Evolutionary conservation across 1,284 basidiomycete genomes (phyloP).

Genomic region (Ceratobasidium sp.): DNA sequence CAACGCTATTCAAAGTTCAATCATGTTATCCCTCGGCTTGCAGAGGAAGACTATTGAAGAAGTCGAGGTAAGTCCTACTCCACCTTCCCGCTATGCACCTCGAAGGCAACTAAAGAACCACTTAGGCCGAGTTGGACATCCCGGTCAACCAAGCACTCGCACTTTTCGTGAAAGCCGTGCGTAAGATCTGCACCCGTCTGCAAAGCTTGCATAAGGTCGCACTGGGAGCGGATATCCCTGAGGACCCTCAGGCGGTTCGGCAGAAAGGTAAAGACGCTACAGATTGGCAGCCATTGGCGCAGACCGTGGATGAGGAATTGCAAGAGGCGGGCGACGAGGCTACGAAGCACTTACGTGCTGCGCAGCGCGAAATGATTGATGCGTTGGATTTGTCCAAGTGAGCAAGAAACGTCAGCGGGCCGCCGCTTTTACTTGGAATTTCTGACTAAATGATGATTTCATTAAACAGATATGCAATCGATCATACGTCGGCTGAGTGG

Average conservation of each 20-base stretch:
- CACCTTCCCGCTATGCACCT: neutral
- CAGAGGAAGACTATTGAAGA: slow-evolving; percentile 94
- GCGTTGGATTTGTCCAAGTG: slow-evolving; percentile 87
- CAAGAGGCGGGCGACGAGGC: slow-evolving; percentile 75
- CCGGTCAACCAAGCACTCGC: slow-evolving; percentile 91
- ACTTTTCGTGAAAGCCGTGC: slow-evolving; percentile 91
- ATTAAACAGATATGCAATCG: slow-evolving; percentile 79
- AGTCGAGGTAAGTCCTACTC: slow-evolving; percentile 73
- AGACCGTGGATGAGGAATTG: slow-evolving; percentile 67
- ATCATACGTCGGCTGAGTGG: slow-evolving; percentile 79
- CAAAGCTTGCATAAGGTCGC: slow-evolving; percentile 86
- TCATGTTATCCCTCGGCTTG: slow-evolving; percentile 89
- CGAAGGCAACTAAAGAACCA: slow-evolving; percentile 30
- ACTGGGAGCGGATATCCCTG: slow-evolving; percentile 65
- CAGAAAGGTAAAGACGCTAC: slow-evolving; percentile 48
- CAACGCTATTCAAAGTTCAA: slow-evolving; percentile 89
- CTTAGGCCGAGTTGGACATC: slow-evolving; percentile 81
- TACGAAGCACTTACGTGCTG: slow-evolving; percentile 55
- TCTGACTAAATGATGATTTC: neutral
- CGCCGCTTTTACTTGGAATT: slow-evolving; percentile 5
- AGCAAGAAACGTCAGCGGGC: slow-evolving; percentile 57
- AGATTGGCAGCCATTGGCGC: slow-evolving; percentile 68
- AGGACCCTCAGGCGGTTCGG: slow-evolving; percentile 47
- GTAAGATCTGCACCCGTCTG: slow-evolving; percentile 85
- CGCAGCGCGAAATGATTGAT: slow-evolving; percentile 86